Percentiles rank a stretch among this genome's conserved stretches.
Evolutionary conservation across 257 asterid species (phyloP).

Genomic region (Buddleja alternifolia): DNA sequence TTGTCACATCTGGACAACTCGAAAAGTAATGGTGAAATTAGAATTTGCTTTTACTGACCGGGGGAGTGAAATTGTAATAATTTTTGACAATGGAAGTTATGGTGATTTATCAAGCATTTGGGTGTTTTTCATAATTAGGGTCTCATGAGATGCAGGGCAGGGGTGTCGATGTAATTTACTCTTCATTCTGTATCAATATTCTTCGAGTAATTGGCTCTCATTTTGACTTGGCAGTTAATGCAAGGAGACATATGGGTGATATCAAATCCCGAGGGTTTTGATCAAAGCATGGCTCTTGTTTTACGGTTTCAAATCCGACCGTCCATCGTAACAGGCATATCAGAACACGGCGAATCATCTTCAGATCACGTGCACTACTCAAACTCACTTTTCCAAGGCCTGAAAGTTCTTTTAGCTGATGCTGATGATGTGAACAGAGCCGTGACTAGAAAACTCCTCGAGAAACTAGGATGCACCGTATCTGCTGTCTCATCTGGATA

Average conservation of each 20-base stretch:
- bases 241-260: slow-evolving; percentile 88
- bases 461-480: slow-evolving; percentile 82
- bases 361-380: slow-evolving; percentile 49
- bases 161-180: no score
- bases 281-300: slow-evolving; percentile 83
- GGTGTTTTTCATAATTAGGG: no score
- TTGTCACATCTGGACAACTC: no score
- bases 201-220: no score
- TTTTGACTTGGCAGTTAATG: slow-evolving; percentile 67
- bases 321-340: slow-evolving; percentile 31
- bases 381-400: slow-evolving; percentile 62
- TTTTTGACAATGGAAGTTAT: no score
- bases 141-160: no score
- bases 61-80: no score
- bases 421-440: slow-evolving; percentile 75
- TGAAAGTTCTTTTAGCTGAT: slow-evolving; percentile 78
- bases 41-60: no score
- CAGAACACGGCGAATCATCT: slow-evolving; percentile 51
- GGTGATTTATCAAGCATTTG: no score
- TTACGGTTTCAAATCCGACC: slow-evolving; percentile 70
- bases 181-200: no score
- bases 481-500: slow-evolving; percentile 75
- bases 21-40: no score
- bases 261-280: slow-evolving; percentile 66
- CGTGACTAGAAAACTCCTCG: slow-evolving; percentile 75